Conservation (phyloP, 2,329 filamentous ascomycete species). For the Trichoderma pleuroti region DNA sequence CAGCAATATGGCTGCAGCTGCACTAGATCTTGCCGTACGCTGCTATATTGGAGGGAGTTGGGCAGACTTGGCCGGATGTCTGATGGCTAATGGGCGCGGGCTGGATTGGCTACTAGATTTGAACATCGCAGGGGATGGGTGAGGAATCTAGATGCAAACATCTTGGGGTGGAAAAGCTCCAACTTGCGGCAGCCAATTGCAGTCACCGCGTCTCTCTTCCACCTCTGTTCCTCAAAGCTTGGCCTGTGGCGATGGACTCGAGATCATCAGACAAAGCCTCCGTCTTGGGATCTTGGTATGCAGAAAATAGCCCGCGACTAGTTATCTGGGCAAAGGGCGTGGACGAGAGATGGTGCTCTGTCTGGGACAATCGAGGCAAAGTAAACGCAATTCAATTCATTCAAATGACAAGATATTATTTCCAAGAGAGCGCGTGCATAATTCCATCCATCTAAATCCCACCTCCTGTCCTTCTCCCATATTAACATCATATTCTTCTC, state of each 20-base stretch:
- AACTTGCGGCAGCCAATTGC: too few species aligned
- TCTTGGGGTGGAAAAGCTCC: not conserved
- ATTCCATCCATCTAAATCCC: not conserved
- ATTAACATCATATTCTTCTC: not conserved
- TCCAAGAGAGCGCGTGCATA: not conserved
- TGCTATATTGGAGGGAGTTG: too few species aligned
- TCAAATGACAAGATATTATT: not conserved
- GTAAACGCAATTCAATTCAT: not conserved
- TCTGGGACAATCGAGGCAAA: too few species aligned
- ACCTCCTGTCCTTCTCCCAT: not conserved
- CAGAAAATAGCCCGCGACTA: constrained; percentile 22
- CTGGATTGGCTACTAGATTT: too few species aligned
- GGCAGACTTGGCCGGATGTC: not conserved
- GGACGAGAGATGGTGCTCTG: constrained; percentile 20
- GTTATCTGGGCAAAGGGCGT: constrained; percentile 30
- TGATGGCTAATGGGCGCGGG: too few species aligned
- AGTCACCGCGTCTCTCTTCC: too few species aligned
- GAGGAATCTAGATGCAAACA: not conserved
- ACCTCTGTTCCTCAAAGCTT: too few species aligned
- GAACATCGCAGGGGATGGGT: not conserved
- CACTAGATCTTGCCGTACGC: too few species aligned
- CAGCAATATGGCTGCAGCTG: too few species aligned
- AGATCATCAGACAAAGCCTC: not conserved
- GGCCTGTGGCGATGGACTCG: not conserved
- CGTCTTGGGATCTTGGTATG: not conserved